These are phyloP conservation scores for Stagonosporopsis rhizophila DNA, from an alignment of 2,329 filamentous ascomycete genomes.

Conservation along the genomic window DNA sequence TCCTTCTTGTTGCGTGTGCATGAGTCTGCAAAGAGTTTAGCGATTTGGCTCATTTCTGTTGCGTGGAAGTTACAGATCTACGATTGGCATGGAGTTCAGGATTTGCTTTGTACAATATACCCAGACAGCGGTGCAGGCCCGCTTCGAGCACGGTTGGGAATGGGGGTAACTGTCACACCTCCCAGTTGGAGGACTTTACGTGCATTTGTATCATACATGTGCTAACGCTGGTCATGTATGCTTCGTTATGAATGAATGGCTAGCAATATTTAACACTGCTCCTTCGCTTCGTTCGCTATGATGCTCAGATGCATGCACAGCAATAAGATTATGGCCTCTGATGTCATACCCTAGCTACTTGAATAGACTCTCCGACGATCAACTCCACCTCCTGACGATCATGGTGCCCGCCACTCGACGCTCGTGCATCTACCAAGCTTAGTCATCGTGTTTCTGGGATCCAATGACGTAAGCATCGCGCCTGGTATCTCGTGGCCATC, in stretches of 20 bases:
- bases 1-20: background rate
- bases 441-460: slow-evolving; percentile 29
- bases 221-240: background rate
- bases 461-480: slow-evolving; percentile 32
- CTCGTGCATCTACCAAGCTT: slow-evolving; percentile 18
- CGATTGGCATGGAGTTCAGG: slow-evolving; percentile 23
- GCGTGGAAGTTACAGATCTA: slow-evolving; percentile 6
- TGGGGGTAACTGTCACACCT: no score
- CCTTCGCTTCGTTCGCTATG: background rate
- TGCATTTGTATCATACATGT: background rate
- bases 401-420: background rate
- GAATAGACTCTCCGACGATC: background rate
- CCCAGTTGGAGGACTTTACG: background rate
- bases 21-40: background rate
- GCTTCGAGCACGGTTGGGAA: background rate
- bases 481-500: slow-evolving; percentile 1
- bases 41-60: background rate
- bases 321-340: background rate
- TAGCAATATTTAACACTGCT: background rate
- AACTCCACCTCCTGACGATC: slow-evolving; percentile 15
- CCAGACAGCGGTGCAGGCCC: slow-evolving; percentile 18
- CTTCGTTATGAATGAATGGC: slow-evolving; percentile 9
- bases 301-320: background rate
- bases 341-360: background rate
- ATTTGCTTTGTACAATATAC: slow-evolving; percentile 40